Evolutionary conservation across 257 asterid species (phyloP), one percentile per base, ranked within the genome.

Genomic region (Gardenia jasminoides): DNA sequence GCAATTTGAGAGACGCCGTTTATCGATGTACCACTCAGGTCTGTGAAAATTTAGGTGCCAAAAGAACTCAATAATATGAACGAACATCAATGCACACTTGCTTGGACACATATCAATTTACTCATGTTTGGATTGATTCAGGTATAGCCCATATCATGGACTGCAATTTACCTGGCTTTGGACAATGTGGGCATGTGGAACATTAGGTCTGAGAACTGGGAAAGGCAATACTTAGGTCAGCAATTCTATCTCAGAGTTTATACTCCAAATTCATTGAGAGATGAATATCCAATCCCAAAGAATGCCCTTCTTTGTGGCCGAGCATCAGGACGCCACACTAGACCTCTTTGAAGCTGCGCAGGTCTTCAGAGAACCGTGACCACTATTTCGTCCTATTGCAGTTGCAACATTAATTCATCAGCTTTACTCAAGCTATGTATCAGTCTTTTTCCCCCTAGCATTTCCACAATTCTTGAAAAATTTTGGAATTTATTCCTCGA

Each of bases 121-220:
- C n/a, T 36, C 22, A 17, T 77, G 44, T 67, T 56, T 66, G 78
- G 72, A 43, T n/a, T 39, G 78, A 67, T 81, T 70, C 82, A 94
- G 98, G 99, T 94, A 74, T 94, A 94, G 67, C 98, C 97, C 31
- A 88, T 56, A 82, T 86, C 99, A 1, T 94, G 98, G 98, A 90
- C 98, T 0, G 97, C 99, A 26, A 86, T 94, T 12, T 89, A 89
- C 79, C 78, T 91, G 17, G 91, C 99, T 0, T 79, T 95, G 88
- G 99, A 95, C 94, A 95, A 95, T 70, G 97, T 89, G 50, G 99
- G 99, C 76, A 92, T 95, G 90, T 95, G 99, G 98, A 95, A 93
- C 85, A 81, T 95, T 83, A 87, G 98, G 78, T 93, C 99, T 0
- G 94, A 95, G 84, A 83, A 93, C 69, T 95, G 97, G 99, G 98